Evolutionary conservation across 1,284 basidiomycete genomes (phyloP).

Genomic region (Heterobasidion parviporum): DNA sequence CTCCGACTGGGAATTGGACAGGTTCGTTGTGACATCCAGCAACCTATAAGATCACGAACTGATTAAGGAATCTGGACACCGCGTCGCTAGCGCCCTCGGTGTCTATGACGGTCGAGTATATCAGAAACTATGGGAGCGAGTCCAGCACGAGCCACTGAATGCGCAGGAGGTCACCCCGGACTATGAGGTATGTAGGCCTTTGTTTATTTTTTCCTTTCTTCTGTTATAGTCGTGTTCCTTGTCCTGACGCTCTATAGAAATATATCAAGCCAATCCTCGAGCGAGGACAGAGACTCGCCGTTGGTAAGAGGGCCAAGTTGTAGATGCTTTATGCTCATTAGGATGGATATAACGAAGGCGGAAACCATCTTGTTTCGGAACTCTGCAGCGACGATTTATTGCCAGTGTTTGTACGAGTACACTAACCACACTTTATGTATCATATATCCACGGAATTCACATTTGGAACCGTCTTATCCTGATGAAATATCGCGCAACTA

Average conservation of each 20-base stretch:
- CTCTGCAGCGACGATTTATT: no score
- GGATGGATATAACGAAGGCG: no score
- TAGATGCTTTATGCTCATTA: no score
- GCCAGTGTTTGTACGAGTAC: no score
- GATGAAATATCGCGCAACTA: no score
- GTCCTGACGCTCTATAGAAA: slow-evolving; percentile 19
- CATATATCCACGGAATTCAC: no score
- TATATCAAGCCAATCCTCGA: slow-evolving; percentile 41
- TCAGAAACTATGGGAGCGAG: slow-evolving; percentile 58
- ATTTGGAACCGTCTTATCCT: no score
- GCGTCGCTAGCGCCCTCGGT: slow-evolving; percentile 43
- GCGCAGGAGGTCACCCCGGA: slow-evolving; percentile 38
- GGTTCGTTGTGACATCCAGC: slow-evolving; percentile 28
- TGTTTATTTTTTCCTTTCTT: background rate
- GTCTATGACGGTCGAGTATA: slow-evolving; percentile 64
- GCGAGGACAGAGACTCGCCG: slow-evolving; percentile 31
- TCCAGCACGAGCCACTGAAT: slow-evolving; percentile 60
- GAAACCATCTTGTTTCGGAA: no score
- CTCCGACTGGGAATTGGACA: slow-evolving; percentile 71
- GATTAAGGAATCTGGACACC: background rate
- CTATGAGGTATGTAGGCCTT: slow-evolving; percentile 37
- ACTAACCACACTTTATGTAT: no score
- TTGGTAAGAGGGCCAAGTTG: no score
- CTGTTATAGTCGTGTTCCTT: background rate
- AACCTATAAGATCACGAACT: background rate